Conservation (phyloP, 352 stramenopile genomes). For the Plasmopara halstedii region DNA sequence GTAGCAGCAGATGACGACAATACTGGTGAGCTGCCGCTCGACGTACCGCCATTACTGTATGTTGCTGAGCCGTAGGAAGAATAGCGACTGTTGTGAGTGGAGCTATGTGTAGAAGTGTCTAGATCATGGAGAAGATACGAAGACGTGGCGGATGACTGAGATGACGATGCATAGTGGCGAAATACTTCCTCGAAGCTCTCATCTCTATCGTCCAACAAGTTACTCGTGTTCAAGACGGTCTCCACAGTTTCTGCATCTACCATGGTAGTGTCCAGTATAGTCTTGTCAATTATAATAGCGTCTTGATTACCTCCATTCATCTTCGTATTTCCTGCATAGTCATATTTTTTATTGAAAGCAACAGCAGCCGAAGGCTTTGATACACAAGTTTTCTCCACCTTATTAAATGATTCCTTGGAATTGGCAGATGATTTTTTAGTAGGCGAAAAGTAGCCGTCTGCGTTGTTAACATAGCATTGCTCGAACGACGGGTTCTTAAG, state of each 20-base stretch:
- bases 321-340: conserved; percentile 9
- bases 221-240: conserved; percentile 23
- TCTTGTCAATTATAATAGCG: conserved; percentile 37
- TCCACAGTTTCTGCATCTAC: conserved; percentile 15
- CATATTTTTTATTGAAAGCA: conserved; percentile 1
- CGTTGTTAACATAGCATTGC: conserved; percentile 76
- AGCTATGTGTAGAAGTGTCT: conserved; percentile 30
- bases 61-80: no score
- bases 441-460: conserved; percentile 74
- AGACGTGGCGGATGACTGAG: conserved; percentile 35
- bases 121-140: conserved; percentile 36
- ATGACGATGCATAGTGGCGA: conserved; percentile 46
- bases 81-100: conserved; percentile 14
- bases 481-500: conserved; percentile 65
- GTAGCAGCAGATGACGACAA: conserved; percentile 13
- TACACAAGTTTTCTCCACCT: conserved; percentile 1
- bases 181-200: conserved; percentile 56
- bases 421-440: conserved; percentile 12
- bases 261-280: conserved; percentile 38
- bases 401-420: conserved; percentile 6
- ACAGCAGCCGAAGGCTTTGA: conserved; percentile 1
- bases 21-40: conserved; percentile 22
- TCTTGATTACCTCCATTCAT: conserved; percentile 22
- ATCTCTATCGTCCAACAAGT: conserved; percentile 29
- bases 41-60: no score